Conservation (phyloP, 352 stramenopile genomes). For the Elongisporangium senticosum region DNA sequence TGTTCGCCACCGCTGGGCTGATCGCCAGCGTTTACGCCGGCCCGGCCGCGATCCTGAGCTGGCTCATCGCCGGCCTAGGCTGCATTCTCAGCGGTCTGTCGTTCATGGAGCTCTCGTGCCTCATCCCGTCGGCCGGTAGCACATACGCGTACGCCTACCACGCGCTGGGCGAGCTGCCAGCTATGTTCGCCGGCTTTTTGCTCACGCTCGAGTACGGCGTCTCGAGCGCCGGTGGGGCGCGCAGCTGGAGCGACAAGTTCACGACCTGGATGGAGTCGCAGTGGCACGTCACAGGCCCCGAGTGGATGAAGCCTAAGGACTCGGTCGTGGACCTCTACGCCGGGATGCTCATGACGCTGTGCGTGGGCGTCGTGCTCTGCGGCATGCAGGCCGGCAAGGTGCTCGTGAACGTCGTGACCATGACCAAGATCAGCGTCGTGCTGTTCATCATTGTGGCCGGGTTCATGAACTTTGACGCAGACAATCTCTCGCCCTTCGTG, state of each 20-base stretch:
- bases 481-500: slow-evolving; percentile 86
- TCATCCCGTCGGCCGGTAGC: slow-evolving; percentile 85
- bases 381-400: slow-evolving; percentile 87
- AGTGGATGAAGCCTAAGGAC: slow-evolving; percentile 66
- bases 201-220: slow-evolving; percentile 93
- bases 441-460: slow-evolving; percentile 90
- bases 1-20: slow-evolving; percentile 85
- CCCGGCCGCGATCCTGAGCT: slow-evolving; percentile 79
- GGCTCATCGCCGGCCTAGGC: slow-evolving; percentile 72
- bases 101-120: slow-evolving; percentile 88
- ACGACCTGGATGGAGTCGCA: slow-evolving; percentile 69
- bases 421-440: slow-evolving; percentile 89
- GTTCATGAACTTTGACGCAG: slow-evolving; percentile 68
- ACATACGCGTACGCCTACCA: slow-evolving; percentile 95
- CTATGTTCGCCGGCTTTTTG: slow-evolving; percentile 83
- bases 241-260: slow-evolving; percentile 93
- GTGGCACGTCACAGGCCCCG: slow-evolving; percentile 30
- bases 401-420: slow-evolving; percentile 88
- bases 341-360: slow-evolving; percentile 68
- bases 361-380: slow-evolving; percentile 61
- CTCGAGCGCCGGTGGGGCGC: slow-evolving; percentile 85
- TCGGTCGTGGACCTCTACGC: slow-evolving; percentile 65
- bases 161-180: slow-evolving; percentile 89
- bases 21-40: slow-evolving; percentile 67
- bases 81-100: slow-evolving; percentile 81